Evolutionary conservation across 352 stramenopile species (phyloP).

Genomic region (Discostella stelligera): DNA sequence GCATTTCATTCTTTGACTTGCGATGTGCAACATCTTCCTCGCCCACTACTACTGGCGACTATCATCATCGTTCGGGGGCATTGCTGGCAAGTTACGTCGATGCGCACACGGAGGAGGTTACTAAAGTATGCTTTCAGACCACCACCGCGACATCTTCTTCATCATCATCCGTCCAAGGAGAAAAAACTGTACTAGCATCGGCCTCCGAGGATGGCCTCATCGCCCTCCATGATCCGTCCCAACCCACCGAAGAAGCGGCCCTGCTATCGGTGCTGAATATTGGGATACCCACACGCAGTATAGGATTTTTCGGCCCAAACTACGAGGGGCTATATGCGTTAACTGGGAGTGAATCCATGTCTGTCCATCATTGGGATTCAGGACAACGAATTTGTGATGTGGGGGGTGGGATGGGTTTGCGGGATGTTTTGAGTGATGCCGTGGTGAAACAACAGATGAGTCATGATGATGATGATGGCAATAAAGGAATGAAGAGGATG

Average conservation of each 20-base stretch:
- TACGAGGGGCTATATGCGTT: constrained; percentile 67
- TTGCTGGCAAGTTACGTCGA: constrained; percentile 70
- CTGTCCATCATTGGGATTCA: constrained; percentile 67
- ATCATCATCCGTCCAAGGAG: constrained; percentile 46
- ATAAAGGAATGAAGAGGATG: background rate
- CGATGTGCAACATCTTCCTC: constrained; percentile 22
- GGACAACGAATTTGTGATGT: constrained; percentile 60
- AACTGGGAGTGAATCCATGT: constrained; percentile 75
- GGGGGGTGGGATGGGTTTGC: constrained; percentile 41
- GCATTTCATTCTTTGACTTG: constrained; percentile 76
- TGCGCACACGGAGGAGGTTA: constrained; percentile 74
- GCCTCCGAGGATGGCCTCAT: constrained; percentile 73
- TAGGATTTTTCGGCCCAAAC: constrained; percentile 71
- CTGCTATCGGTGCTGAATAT: constrained; percentile 66
- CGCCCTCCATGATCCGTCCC: constrained; percentile 69
- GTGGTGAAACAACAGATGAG: constrained; percentile 4
- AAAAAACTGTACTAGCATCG: constrained; percentile 55
- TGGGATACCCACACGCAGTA: constrained; percentile 54
- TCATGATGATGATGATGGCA: background rate
- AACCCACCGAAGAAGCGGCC: constrained; percentile 70
- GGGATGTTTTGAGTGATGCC: constrained; percentile 46
- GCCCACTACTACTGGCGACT: background rate
- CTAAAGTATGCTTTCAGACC: constrained; percentile 63
- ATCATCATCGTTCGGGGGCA: constrained; percentile 11
- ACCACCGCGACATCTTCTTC: constrained; percentile 1